A percentile compares a stretch with the other conserved stretches of the same genome.
Conservation (phyloP, 805 yeast species). For the Kodamaea laetipori region DNA sequence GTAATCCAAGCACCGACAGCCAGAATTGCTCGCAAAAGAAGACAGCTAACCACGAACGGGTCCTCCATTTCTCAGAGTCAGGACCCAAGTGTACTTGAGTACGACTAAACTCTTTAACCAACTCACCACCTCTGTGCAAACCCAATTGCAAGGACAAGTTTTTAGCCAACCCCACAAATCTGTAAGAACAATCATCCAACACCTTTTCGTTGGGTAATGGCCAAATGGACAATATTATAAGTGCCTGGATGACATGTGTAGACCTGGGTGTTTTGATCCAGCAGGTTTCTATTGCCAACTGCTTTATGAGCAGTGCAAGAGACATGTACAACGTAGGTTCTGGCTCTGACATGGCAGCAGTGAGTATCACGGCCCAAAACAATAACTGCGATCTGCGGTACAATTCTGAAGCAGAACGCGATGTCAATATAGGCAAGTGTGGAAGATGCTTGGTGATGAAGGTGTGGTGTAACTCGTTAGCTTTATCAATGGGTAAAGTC, state of each 20-base stretch:
- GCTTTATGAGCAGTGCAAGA: slow-evolving; percentile 76
- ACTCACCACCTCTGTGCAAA: slow-evolving; percentile 82
- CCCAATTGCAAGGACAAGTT: slow-evolving; percentile 84
- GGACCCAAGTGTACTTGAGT: slow-evolving; percentile 82
- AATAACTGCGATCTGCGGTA: slow-evolving; percentile 81
- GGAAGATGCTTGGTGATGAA: slow-evolving; percentile 73
- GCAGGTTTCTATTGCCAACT: slow-evolving; percentile 86
- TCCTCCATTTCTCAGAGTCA: slow-evolving; percentile 92
- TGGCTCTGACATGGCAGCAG: slow-evolving; percentile 84
- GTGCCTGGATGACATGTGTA: slow-evolving; percentile 89
- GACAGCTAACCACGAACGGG: slow-evolving; percentile 87
- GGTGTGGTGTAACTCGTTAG: slow-evolving; percentile 67
- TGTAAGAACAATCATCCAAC: slow-evolving; percentile 85
- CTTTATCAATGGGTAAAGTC: slow-evolving; percentile 62
- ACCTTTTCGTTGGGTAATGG: slow-evolving; percentile 92
- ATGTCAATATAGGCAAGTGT: slow-evolving; percentile 74
- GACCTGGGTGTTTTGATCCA: slow-evolving; percentile 93
- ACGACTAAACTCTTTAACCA: slow-evolving; percentile 85
- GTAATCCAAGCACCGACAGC: slow-evolving; percentile 85
- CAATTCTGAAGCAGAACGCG: slow-evolving; percentile 70
- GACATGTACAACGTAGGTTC: slow-evolving; percentile 80
- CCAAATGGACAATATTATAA: slow-evolving; percentile 84
- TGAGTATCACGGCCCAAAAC: slow-evolving; percentile 88
- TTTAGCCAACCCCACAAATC: slow-evolving; percentile 87
- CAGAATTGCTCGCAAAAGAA: slow-evolving; percentile 88